These are phyloP conservation scores for Lichtheimia corymbifera DNA, from an alignment of 371 early-diverging fungal species.

Conservation along the genomic window DNA sequence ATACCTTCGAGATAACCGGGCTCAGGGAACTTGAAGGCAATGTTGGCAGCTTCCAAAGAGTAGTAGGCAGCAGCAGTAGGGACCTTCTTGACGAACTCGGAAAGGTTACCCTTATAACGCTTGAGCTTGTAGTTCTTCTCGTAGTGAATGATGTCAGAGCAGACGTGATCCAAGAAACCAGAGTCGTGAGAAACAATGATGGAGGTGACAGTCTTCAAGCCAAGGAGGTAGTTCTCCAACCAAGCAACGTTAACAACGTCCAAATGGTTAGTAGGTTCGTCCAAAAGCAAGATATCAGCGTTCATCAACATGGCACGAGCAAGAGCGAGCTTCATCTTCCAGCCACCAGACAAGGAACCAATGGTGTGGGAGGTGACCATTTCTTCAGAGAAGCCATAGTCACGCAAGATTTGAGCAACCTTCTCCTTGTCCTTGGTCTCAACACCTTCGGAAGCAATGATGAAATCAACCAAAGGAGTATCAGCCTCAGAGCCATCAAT, in stretches of 20 bases:
- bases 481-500: constrained; percentile 76
- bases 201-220: constrained; percentile 71
- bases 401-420: constrained; percentile 59
- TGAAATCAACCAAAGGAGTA: constrained; percentile 70
- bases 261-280: constrained; percentile 94
- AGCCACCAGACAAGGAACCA: constrained; percentile 83
- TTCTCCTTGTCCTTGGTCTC: constrained; percentile 51
- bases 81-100: constrained; percentile 77
- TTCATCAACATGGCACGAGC: constrained; percentile 84
- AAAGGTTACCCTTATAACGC: constrained; percentile 82
- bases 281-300: constrained; percentile 85
- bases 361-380: constrained; percentile 65
- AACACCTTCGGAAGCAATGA: constrained; percentile 55
- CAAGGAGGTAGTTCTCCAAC: constrained; percentile 79
- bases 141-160: constrained; percentile 83
- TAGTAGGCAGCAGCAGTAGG: constrained; percentile 81
- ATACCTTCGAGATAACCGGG: constrained; percentile 76
- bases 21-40: constrained; percentile 67
- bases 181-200: constrained; percentile 92
- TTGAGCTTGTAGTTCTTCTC: constrained; percentile 73
- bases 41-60: constrained; percentile 59
- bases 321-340: constrained; percentile 89
- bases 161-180: constrained; percentile 84
- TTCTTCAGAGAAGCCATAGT: constrained; percentile 71
- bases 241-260: constrained; percentile 82